A percentile compares a stretch with the other conserved stretches of the same genome.
These are phyloP conservation scores for Sporothrix globosa DNA, from an alignment of 2,329 filamentous ascomycete species.

Conservation along the genomic window DNA sequence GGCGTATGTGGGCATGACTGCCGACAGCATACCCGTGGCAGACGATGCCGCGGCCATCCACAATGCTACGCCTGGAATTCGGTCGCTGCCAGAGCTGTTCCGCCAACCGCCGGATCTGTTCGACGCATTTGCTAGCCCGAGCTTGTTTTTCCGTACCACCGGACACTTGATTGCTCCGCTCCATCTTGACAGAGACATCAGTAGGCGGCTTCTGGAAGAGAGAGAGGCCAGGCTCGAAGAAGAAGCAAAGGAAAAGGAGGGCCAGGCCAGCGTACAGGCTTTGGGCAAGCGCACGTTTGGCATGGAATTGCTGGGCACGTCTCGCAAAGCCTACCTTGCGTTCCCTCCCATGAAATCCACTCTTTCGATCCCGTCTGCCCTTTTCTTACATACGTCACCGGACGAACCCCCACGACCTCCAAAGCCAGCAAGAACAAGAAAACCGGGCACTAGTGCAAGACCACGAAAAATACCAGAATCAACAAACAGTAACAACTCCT, in stretches of 20 bases:
- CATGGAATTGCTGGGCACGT: constrained; percentile 36
- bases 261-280: neutral
- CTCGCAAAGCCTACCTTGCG: constrained; percentile 49
- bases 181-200: constrained; percentile 31
- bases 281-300: constrained; percentile 28
- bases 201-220: constrained; percentile 18
- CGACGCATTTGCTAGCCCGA: constrained; percentile 62
- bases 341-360: constrained; percentile 55
- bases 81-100: constrained; percentile 49
- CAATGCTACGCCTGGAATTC: constrained; percentile 40
- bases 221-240: neutral
- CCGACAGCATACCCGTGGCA: constrained; percentile 1
- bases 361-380: constrained; percentile 54
- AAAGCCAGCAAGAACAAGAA: neutral
- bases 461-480: constrained; percentile 24
- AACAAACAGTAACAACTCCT: constrained; percentile 47
- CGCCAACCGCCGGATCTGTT: constrained; percentile 54
- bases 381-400: constrained; percentile 53
- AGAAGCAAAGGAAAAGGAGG: neutral
- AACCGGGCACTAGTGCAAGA: neutral
- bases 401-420: constrained; percentile 33
- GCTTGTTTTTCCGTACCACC: constrained; percentile 61
- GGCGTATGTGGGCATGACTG: constrained; percentile 48
- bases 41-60: constrained; percentile 45
- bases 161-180: constrained; percentile 52